Evolutionary conservation across 352 stramenopile species (phyloP).

Genomic region (Globisporangium abappressorium): DNA sequence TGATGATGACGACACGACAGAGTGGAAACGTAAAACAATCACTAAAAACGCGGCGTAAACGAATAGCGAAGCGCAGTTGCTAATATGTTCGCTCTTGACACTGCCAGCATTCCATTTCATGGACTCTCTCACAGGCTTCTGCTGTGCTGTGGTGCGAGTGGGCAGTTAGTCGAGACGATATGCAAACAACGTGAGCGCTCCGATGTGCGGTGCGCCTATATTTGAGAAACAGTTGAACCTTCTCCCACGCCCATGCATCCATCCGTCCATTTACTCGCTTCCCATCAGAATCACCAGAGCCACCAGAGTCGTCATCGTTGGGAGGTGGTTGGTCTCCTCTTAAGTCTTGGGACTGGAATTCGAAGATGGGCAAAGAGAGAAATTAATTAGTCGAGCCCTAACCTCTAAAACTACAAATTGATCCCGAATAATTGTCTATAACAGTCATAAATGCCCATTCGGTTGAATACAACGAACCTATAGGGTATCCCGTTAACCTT

Average conservation of each 20-base stretch:
- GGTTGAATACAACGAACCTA: neutral
- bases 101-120: no score
- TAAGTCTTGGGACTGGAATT: neutral
- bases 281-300: neutral
- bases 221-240: no score
- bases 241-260: no score
- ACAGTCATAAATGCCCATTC: no score
- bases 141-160: no score
- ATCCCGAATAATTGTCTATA: neutral
- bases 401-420: neutral
- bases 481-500: neutral
- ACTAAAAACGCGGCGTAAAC: neutral
- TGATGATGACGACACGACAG: neutral
- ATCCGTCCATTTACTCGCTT: neutral
- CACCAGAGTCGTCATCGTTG: no score
- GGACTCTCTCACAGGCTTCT: no score
- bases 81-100: no score
- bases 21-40: neutral
- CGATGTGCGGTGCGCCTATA: no score
- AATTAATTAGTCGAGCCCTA: conserved; percentile 8
- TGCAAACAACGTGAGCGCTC: no score
- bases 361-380: neutral
- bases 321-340: neutral
- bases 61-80: neutral
- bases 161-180: no score